These are phyloP conservation scores for Taxillus chinensis DNA, from an alignment of 164 flowering plant genomes.

Conservation along the genomic window DNA sequence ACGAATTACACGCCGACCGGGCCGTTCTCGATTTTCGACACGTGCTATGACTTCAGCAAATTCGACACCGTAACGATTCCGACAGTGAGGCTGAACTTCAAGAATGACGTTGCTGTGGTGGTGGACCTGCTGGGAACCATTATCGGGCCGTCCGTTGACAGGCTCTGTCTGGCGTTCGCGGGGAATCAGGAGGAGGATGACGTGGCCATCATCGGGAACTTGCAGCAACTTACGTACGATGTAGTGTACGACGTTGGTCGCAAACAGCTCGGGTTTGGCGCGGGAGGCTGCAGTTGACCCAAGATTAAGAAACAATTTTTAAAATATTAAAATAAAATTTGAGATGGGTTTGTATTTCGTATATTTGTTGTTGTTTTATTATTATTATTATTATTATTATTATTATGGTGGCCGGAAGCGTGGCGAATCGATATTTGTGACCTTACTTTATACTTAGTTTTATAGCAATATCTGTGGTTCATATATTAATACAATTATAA, in stretches of 20 bases:
- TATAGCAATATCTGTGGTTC: too few relatives aligned
- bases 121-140: conserved; percentile 13
- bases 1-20: conserved; percentile 7
- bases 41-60: conserved; percentile 16
- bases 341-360: too few relatives aligned
- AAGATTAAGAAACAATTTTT: not conserved
- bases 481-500: too few relatives aligned
- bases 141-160: not conserved
- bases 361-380: too few relatives aligned
- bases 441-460: too few relatives aligned
- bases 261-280: conserved; percentile 20
- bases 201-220: conserved; percentile 20
- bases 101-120: conserved; percentile 7
- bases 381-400: too few relatives aligned
- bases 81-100: conserved; percentile 12
- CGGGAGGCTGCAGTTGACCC: conserved; percentile 11
- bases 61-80: conserved; percentile 12
- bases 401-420: too few relatives aligned
- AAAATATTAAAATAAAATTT: too few relatives aligned
- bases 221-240: conserved; percentile 18
- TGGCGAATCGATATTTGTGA: too few relatives aligned
- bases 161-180: conserved; percentile 24
- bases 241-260: conserved; percentile 26
- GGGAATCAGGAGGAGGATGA: conserved; percentile 7
- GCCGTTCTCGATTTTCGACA: not conserved